Evolutionary conservation across 495 filamentous ascomycete genomes (phyloP), one percentile per base, ranked within the genome.

Genomic region (Thermochaetoides thermophila): DNA sequence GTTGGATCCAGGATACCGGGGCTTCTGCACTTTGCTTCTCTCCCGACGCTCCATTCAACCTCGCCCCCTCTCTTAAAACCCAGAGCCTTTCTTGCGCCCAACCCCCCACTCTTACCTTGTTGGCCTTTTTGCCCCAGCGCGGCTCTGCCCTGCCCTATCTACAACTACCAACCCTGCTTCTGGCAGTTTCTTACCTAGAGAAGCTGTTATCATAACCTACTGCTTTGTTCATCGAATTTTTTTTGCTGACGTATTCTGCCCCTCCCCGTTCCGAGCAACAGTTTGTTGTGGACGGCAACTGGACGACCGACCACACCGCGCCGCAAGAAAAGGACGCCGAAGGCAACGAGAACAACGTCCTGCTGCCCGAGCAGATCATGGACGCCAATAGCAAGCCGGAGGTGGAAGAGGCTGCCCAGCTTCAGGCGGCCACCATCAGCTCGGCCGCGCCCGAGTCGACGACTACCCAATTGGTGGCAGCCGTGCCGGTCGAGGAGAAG

Each of bases 201-300:
- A n/a, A 19, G 27, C 27, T 28, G 23, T 23, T 31, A 30, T 16
- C 25, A 27, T 6, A 8, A 26, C 17, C 8, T 17, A 6, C 14
- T 25, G 25, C 21, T 19, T 17, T 8, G 16, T 2, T 16, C 12
- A 14, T 20, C 7, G 25, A 13, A 29, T n/a, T n/a, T n/a, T n/a
- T n/a, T n/a, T 48, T 33, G 31, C 45, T 48, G 30, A 48, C 42
- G 12, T 25, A 35, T 24, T 27, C 17, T 10, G 24, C 15, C 1
- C 29, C 17, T 20, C n/a, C n/a, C n/a, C n/a, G n/a, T n/a, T n/a
- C n/a, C n/a, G n/a, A n/a, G n/a, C n/a, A n/a, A 35, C 42, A 93
- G 83, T 96, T 92, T 58, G 80, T 96, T 43, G 87, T 91, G 28
- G 85, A 97, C 69, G 76, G 73, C 27, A 68, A 61, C 38, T 97